Conservation (phyloP, 352 stramenopile genomes). For the Globisporangium irregulare region DNA sequence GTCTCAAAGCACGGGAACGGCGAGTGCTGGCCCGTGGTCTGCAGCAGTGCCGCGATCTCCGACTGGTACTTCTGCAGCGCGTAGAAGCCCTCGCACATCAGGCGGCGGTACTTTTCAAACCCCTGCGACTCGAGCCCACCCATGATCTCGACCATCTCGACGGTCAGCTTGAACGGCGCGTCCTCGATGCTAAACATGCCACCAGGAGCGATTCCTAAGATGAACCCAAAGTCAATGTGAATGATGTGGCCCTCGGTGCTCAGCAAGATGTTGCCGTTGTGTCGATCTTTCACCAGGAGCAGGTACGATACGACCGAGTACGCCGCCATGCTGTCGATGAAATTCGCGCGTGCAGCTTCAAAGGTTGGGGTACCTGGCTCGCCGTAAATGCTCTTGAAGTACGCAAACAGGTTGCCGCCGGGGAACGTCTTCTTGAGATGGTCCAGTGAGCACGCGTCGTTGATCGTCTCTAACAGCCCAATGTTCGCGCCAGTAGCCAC, state of each 20-base stretch:
- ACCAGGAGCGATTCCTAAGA: slow-evolving; percentile 96
- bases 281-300: slow-evolving; percentile 96
- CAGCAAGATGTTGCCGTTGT: slow-evolving; percentile 99
- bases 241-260: slow-evolving; percentile 94
- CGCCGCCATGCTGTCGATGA: slow-evolving; percentile 93
- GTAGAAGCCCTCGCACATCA: slow-evolving; percentile 93
- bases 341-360: slow-evolving; percentile 86
- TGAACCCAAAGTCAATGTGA: slow-evolving; percentile 99
- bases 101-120: slow-evolving; percentile 90
- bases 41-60: slow-evolving; percentile 93
- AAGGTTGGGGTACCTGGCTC: slow-evolving; percentile 38
- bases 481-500: slow-evolving; percentile 92
- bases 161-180: slow-evolving; percentile 98
- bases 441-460: slow-evolving; percentile 95
- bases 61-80: slow-evolving; percentile 92
- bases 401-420: slow-evolving; percentile 84
- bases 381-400: slow-evolving; percentile 81
- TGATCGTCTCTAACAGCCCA: slow-evolving; percentile 95
- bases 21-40: slow-evolving; percentile 93
- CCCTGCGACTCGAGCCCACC: slow-evolving; percentile 82
- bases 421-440: slow-evolving; percentile 94
- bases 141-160: slow-evolving; percentile 97
- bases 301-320: slow-evolving; percentile 98
- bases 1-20: slow-evolving; percentile 94
- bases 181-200: slow-evolving; percentile 97